Percentiles rank a stretch among this genome's conserved stretches.
Conservation (phyloP, 2,329 filamentous ascomycete species). For the Pestalotiopsis fici region DNA sequence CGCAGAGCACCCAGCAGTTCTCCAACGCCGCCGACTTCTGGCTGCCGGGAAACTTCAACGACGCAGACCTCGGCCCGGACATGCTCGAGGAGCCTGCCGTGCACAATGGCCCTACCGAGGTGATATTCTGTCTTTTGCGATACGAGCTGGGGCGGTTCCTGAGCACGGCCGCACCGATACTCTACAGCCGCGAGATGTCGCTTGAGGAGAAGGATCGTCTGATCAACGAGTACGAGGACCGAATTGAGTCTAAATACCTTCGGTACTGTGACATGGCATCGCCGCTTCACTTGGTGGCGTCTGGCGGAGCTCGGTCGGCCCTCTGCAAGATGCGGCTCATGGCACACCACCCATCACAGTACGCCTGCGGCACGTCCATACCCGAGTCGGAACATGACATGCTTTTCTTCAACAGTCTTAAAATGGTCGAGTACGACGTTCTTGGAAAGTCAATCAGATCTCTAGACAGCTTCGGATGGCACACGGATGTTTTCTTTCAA, state of each 20-base stretch:
- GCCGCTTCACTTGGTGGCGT: neutral
- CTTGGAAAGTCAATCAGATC: neutral
- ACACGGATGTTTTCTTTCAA: neutral
- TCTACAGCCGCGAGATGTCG: neutral
- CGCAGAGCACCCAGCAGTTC: neutral
- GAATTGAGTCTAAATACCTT: neutral
- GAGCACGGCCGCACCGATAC: neutral
- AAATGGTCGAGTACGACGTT: neutral
- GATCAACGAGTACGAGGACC: neutral
- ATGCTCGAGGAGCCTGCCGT: neutral
- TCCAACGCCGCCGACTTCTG: neutral
- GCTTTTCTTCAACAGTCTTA: neutral
- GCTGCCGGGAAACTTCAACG: neutral
- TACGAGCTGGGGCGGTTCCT: neutral
- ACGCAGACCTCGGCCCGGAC: neutral
- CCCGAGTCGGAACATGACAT: neutral
- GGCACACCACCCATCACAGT: neutral
- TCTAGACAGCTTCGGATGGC: neutral
- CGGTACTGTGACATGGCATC: neutral
- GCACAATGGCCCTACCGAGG: neutral
- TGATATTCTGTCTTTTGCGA: neutral
- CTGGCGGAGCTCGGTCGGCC: neutral
- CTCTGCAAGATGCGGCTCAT: neutral
- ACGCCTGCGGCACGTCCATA: neutral
- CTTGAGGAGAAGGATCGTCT: neutral